A percentile compares a stretch with the other conserved stretches of the same genome.
These are phyloP conservation scores for Verticillium klebahnii DNA, from an alignment of 2,329 filamentous ascomycete genomes.

Conservation along the genomic window DNA sequence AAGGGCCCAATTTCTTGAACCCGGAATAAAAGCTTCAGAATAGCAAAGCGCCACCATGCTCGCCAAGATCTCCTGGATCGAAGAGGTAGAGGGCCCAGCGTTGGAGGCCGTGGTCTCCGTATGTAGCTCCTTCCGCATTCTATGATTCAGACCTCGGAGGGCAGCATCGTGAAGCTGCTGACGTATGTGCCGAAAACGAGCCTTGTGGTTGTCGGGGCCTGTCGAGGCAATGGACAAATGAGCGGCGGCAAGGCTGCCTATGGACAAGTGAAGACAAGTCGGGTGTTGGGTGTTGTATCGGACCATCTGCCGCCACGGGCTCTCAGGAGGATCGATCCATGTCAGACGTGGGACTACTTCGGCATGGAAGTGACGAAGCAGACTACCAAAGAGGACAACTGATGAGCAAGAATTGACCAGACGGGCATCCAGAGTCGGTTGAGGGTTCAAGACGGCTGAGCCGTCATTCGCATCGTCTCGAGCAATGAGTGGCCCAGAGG, in stretches of 20 bases:
- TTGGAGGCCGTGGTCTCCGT: too few species aligned
- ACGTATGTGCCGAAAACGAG: neutral
- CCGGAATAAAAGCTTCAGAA: neutral
- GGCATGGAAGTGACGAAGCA: constrained; percentile 14
- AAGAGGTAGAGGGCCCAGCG: neutral
- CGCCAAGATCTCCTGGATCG: neutral
- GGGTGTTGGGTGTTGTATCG: constrained; percentile 9
- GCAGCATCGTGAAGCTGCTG: neutral
- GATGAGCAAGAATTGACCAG: neutral
- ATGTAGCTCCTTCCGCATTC: neutral
- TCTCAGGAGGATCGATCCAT: constrained; percentile 15
- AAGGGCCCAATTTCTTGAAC: neutral
- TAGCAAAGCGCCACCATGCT: neutral
- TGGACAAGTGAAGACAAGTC: constrained; percentile 12
- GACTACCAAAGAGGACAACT: constrained; percentile 8
- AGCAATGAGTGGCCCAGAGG: too few species aligned
- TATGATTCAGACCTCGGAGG: neutral
- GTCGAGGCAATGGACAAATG: neutral
- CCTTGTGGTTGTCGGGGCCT: neutral
- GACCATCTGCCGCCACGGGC: constrained; percentile 13
- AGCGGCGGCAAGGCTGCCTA: constrained; percentile 7
- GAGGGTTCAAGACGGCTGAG: too few species aligned
- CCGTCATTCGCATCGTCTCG: neutral
- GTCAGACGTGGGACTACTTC: constrained; percentile 14
- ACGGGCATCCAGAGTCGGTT: neutral